Evolutionary conservation across 2,329 filamentous ascomycete genomes (phyloP).

Genomic region (Chaetomium sp.): DNA sequence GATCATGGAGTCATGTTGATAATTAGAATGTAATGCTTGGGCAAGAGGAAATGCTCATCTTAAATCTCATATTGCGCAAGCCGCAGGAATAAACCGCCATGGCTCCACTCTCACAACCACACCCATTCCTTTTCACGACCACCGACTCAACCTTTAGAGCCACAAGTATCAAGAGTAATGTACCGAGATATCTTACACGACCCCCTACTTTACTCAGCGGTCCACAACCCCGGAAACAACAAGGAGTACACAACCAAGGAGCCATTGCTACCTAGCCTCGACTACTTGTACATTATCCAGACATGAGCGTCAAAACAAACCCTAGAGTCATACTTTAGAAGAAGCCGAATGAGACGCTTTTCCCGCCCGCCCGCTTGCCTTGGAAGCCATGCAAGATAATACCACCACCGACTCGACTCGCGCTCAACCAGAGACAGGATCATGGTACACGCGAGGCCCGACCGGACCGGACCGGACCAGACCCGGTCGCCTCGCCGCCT

Average conservation of each 20-base stretch:
- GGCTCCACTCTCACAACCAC: not conserved
- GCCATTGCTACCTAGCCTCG: conserved; percentile 1
- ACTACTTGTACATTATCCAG: conserved; percentile 15
- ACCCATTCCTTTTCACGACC: too few relatives aligned
- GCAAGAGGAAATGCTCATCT: not conserved
- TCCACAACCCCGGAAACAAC: not conserved
- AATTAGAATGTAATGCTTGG: not conserved
- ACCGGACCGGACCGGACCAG: not conserved
- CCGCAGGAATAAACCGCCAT: not conserved
- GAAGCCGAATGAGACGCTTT: conserved; percentile 1
- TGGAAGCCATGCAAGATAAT: not conserved
- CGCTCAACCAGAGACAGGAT: not conserved
- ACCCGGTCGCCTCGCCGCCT: not conserved
- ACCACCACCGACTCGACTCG: not conserved
- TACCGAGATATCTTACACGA: not conserved
- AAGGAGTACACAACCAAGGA: not conserved
- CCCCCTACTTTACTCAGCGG: not conserved
- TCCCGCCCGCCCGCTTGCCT: not conserved
- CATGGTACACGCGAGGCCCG: not conserved
- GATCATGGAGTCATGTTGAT: not conserved
- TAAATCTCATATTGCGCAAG: not conserved
- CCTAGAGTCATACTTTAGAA: not conserved
- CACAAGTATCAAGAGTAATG: not conserved
- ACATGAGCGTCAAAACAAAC: not conserved
- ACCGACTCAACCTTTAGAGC: too few relatives aligned